Evolutionary conservation across 192 early-diverging fungal species (phyloP).

Genomic region (Coemansia sp.): DNA sequence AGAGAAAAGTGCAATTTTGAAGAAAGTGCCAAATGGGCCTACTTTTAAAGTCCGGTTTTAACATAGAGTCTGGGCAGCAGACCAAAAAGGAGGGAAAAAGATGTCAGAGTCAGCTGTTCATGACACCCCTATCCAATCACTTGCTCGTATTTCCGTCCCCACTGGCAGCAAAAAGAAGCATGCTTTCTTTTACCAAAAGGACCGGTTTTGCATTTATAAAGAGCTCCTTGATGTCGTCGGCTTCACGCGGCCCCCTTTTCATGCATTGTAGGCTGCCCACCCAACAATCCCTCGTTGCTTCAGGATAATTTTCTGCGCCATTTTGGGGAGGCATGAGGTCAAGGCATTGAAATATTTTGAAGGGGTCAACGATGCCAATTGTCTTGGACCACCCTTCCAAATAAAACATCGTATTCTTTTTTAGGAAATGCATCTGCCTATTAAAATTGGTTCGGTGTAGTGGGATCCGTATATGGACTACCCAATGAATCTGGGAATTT

Average conservation of each 20-base stretch:
- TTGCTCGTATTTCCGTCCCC: background rate
- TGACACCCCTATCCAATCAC: conserved; percentile 5
- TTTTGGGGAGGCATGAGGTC: too few relatives aligned
- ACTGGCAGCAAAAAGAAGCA: background rate
- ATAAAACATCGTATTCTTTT: too few relatives aligned
- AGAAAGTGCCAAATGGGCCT: background rate
- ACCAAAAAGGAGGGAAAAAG: conserved; percentile 3
- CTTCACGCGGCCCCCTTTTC: conserved; percentile 4
- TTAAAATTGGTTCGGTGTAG: too few relatives aligned
- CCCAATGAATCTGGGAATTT: too few relatives aligned
- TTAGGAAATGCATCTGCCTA: too few relatives aligned
- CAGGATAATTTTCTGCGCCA: too few relatives aligned
- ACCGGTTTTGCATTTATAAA: conserved; percentile 8
- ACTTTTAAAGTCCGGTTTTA: conserved; percentile 4
- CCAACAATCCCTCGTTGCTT: too few relatives aligned
- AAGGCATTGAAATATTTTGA: too few relatives aligned
- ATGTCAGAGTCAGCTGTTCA: conserved; percentile 4
- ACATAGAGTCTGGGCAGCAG: background rate
- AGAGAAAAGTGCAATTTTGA: too few relatives aligned
- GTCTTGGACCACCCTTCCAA: too few relatives aligned
- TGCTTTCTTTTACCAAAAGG: conserved; percentile 14
- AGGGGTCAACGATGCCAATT: too few relatives aligned
- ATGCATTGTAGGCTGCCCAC: background rate
- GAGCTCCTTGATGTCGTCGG: background rate
- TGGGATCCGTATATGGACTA: too few relatives aligned